A percentile compares a stretch with the other conserved stretches of the same genome.
Evolutionary conservation across 768 basidiomycete genomes (phyloP).

Genomic region (Udeniomyces megalosporus): DNA sequence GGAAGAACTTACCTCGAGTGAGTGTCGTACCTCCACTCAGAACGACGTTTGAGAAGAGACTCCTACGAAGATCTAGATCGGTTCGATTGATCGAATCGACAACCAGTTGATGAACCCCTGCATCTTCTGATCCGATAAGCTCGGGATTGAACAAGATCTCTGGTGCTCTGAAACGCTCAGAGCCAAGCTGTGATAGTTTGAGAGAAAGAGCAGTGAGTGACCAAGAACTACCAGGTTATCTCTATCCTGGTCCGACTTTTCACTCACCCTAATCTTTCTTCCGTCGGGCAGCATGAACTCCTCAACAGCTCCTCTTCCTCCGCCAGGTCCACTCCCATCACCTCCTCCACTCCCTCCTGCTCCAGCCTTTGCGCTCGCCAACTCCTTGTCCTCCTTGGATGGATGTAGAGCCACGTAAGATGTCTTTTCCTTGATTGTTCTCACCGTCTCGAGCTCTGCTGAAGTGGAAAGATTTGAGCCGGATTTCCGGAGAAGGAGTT

Average conservation of each 20-base stretch:
- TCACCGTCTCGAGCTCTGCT: slow-evolving; percentile 89
- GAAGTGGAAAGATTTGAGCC: slow-evolving; percentile 93
- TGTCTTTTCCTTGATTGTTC: slow-evolving; percentile 95
- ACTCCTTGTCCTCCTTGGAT: slow-evolving; percentile 86
- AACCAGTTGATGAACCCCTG: slow-evolving; percentile 92
- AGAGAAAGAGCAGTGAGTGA: too few species aligned
- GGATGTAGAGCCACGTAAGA: slow-evolving; percentile 91
- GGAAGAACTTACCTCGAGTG: slow-evolving; percentile 52
- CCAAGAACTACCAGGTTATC: too few species aligned
- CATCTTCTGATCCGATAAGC: slow-evolving; percentile 85
- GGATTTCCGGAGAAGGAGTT: slow-evolving; percentile 78
- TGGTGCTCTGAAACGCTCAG: slow-evolving; percentile 89
- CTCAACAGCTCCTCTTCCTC: slow-evolving; percentile 42
- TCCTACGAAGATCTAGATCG: slow-evolving; percentile 89
- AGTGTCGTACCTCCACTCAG: slow-evolving; percentile 91
- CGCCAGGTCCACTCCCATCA: neutral
- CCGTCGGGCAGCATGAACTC: slow-evolving; percentile 91
- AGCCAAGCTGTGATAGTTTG: slow-evolving; percentile 50
- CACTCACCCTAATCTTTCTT: slow-evolving; percentile 65
- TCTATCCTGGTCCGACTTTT: too few species aligned
- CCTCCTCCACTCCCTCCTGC: slow-evolving; percentile 22
- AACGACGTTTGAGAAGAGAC: slow-evolving; percentile 88
- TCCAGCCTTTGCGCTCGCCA: slow-evolving; percentile 20
- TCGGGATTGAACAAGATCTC: slow-evolving; percentile 98
- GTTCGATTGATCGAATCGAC: slow-evolving; percentile 96